Percentiles rank a stretch among this genome's conserved stretches.
These are phyloP conservation scores for Wickerhamomyces kurtzmanii DNA, from an alignment of 805 yeast genomes.

Conservation along the genomic window DNA sequence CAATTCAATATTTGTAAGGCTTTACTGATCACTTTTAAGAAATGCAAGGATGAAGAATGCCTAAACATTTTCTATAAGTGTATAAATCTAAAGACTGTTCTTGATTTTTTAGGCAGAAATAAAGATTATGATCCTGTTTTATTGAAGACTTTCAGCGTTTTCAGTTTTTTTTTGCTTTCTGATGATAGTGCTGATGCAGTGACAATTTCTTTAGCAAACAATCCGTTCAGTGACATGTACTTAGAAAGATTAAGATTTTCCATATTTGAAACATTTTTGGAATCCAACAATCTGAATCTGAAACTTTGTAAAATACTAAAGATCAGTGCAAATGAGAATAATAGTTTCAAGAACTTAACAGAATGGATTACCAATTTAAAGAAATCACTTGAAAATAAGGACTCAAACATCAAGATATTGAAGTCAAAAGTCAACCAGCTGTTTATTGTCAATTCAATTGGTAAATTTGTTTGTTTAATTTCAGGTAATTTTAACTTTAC, in stretches of 20 bases:
- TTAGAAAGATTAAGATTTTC: conserved; percentile 10
- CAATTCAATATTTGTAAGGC: no score
- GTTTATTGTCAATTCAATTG: conserved; percentile 23
- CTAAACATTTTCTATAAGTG: no score
- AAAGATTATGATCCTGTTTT: conserved; percentile 1
- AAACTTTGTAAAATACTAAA: no score
- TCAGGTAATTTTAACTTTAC: conserved; percentile 18
- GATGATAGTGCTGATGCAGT: not conserved
- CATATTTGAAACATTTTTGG: no score
- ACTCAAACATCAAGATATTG: not conserved
- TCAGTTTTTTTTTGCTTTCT: conserved; percentile 4
- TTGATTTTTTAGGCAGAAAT: no score
- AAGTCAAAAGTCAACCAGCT: conserved; percentile 5
- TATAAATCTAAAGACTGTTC: no score
- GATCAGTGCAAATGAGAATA: no score
- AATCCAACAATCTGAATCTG: no score
- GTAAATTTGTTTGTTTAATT: conserved; percentile 27
- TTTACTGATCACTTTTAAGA: no score
- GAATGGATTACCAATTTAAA: conserved; percentile 7
- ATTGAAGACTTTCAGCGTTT: conserved; percentile 5
- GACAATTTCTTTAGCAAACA: not conserved
- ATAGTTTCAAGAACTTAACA: no score
- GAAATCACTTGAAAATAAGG: not conserved
- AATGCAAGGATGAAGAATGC: no score
- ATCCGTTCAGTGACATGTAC: conserved; percentile 7